Percentiles rank a stretch among this genome's conserved stretches.
phyloP scores from a whole-genome alignment of 106 monocot genomes.

The Dioscorea dumetorum region DNA sequence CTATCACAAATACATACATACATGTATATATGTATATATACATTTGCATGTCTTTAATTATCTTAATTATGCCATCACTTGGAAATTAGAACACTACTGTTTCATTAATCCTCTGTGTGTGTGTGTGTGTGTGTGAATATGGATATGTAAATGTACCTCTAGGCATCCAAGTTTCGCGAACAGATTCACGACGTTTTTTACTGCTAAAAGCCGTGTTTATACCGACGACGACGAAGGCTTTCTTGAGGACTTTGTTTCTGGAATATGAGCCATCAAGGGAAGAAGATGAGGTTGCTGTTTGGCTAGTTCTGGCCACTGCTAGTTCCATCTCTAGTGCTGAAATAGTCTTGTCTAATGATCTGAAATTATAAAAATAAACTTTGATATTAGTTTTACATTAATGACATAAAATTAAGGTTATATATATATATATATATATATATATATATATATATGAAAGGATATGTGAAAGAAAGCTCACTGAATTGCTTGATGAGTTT shows the following conservation, averaged over 20 bases:
- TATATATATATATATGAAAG: no score
- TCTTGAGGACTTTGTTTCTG: constrained; percentile 13
- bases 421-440: neutral
- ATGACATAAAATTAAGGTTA: constrained; percentile 23
- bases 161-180: constrained; percentile 83
- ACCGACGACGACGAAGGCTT: constrained; percentile 75
- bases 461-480: constrained; percentile 26
- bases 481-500: constrained; percentile 72
- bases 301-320: constrained; percentile 40
- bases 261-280: neutral
- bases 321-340: constrained; percentile 80
- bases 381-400: constrained; percentile 7
- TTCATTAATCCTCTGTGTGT: no score
- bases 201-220: constrained; percentile 96
- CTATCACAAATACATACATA: constrained; percentile 30
- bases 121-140: no score
- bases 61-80: no score
- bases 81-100: no score
- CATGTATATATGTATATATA: no score
- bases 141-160: constrained; percentile 32
- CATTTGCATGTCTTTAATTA: no score
- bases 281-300: neutral
- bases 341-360: constrained; percentile 67
- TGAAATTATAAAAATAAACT: constrained; percentile 1
- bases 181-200: constrained; percentile 62